Percentiles rank a stretch among this genome's conserved stretches.
These are phyloP conservation scores for Hypoxylon rickii DNA, from an alignment of 495 filamentous ascomycete genomes.

Conservation along the genomic window DNA sequence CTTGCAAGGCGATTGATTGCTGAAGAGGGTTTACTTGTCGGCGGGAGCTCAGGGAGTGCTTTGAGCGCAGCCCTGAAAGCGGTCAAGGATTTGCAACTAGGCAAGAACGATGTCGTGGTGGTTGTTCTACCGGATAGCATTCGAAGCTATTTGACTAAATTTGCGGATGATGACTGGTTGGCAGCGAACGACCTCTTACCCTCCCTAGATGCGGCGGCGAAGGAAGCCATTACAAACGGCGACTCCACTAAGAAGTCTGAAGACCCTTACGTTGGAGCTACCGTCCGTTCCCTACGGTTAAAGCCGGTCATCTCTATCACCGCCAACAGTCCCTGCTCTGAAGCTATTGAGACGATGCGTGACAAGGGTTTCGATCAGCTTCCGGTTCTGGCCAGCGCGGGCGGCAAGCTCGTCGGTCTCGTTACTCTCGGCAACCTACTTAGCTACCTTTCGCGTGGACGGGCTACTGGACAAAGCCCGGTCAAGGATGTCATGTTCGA, in stretches of 20 bases:
- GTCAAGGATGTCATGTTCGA: slow-evolving; percentile 96
- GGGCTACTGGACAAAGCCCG: slow-evolving; percentile 69
- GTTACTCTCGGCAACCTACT: slow-evolving; percentile 95
- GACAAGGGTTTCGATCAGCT: slow-evolving; percentile 97
- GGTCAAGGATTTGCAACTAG: slow-evolving; percentile 72
- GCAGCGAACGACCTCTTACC: slow-evolving; percentile 89
- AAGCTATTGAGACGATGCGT: slow-evolving; percentile 94
- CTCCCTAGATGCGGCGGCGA: slow-evolving; percentile 36
- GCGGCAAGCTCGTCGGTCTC: slow-evolving; percentile 78
- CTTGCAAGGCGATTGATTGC: slow-evolving; percentile 87
- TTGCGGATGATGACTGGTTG: slow-evolving; percentile 97
- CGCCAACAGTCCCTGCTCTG: slow-evolving; percentile 68
- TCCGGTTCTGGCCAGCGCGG: slow-evolving; percentile 75
- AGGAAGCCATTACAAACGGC: slow-evolving; percentile 53
- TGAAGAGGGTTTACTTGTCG: slow-evolving; percentile 93
- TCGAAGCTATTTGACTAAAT: slow-evolving; percentile 97
- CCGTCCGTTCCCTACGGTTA: slow-evolving; percentile 77
- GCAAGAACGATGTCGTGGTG: slow-evolving; percentile 81
- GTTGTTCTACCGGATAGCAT: slow-evolving; percentile 95
- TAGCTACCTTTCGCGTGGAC: slow-evolving; percentile 79
- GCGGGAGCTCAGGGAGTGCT: slow-evolving; percentile 92
- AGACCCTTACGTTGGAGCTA: slow-evolving; percentile 72
- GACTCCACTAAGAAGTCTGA: slow-evolving; percentile 49
- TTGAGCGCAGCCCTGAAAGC: slow-evolving; percentile 83
- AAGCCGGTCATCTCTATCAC: slow-evolving; percentile 90